Evolutionary conservation across 2,329 filamentous ascomycete species (phyloP), one percentile per base, ranked within the genome.

Genomic region (Penicillium sp.): DNA sequence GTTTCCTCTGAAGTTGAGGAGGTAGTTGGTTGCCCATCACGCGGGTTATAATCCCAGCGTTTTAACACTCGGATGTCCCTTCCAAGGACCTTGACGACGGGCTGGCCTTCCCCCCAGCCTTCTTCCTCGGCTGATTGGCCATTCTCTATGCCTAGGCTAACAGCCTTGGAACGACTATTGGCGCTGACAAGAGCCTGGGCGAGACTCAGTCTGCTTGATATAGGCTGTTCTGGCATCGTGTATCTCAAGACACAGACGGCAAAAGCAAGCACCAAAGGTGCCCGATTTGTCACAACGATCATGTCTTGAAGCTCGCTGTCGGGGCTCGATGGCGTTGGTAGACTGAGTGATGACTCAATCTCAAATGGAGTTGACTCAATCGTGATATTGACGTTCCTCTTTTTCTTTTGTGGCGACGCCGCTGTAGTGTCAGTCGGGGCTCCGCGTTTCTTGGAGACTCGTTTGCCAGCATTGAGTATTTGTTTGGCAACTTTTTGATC

Each of bases 141-240:
- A 55, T 82, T 86, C 64, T 91, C 87, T 22, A 96, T 80, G 0
- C 92, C 92, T 33, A 96, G 78, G 65, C 85, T 90, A 30, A 89
- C 83, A 10, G 92, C 92, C 77, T 93, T 93, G 38, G 86, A 87
- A 66, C 88, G 86, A 63, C 90, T 92, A 72, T 94, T 95, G 30
- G 88, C 88, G 73, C 91, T 93, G 17, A 96, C 91, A 1, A 95
- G 88, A 0, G 91, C 92, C 76, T 96, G 92, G 0, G 89, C 91
- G 22, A 97, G 80, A 72, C 92, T 96, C 22, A 96, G 80, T 51
- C 91, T 84, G 73, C 91, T 94, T n/a, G 91, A 95, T 3, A 89
- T 82, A 3, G 92, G 92, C 73, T 97, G 93, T 67, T 91, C 89
- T 0, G 92, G 91, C 89, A 93, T 94, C 0, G 91, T 96, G 72